A percentile compares a stretch with the other conserved stretches of the same genome.
Conservation (phyloP, 192 early-diverging fungal genomes). For the Coemansia sp. region DNA sequence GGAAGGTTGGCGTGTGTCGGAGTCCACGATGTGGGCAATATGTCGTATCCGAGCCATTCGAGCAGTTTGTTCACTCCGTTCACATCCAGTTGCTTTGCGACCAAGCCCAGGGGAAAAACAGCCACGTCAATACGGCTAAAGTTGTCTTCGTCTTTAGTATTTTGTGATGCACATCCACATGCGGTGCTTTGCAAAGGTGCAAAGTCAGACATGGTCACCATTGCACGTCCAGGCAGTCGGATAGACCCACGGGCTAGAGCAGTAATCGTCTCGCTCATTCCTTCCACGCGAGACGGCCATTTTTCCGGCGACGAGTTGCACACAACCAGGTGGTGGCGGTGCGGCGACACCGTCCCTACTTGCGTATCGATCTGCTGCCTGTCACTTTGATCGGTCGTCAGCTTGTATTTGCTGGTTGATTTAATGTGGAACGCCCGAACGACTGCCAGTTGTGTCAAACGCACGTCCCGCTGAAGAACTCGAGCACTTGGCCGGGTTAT, state of each 20-base stretch:
- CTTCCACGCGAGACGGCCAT: slow-evolving; percentile 49
- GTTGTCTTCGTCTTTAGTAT: slow-evolving; percentile 7
- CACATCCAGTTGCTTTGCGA: slow-evolving; percentile 38
- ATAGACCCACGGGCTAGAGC: slow-evolving; percentile 35
- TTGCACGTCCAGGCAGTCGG: slow-evolving; percentile 40
- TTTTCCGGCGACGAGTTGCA: slow-evolving; percentile 45
- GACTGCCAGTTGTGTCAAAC: background rate
- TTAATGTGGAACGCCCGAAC: background rate
- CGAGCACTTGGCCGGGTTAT: background rate
- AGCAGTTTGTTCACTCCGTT: slow-evolving; percentile 25
- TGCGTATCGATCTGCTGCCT: slow-evolving; percentile 10
- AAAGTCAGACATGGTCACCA: slow-evolving; percentile 53
- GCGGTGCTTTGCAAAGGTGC: slow-evolving; percentile 14
- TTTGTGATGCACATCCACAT: slow-evolving; percentile 5
- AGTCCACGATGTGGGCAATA: slow-evolving; percentile 37
- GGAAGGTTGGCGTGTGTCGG: slow-evolving; percentile 10
- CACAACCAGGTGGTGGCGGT: slow-evolving; percentile 44
- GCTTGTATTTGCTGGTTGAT: slow-evolving; percentile 1
- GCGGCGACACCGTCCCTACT: slow-evolving; percentile 37
- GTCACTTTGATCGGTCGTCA: background rate
- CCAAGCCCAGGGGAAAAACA: slow-evolving; percentile 39
- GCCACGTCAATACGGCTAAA: slow-evolving; percentile 38
- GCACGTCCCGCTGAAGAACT: background rate
- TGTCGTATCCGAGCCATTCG: slow-evolving; percentile 30
- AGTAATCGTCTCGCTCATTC: slow-evolving; percentile 37